Base-by-base conservation (phyloP, 139 green algal genomes). In the Picocystis salinarum region DNA sequence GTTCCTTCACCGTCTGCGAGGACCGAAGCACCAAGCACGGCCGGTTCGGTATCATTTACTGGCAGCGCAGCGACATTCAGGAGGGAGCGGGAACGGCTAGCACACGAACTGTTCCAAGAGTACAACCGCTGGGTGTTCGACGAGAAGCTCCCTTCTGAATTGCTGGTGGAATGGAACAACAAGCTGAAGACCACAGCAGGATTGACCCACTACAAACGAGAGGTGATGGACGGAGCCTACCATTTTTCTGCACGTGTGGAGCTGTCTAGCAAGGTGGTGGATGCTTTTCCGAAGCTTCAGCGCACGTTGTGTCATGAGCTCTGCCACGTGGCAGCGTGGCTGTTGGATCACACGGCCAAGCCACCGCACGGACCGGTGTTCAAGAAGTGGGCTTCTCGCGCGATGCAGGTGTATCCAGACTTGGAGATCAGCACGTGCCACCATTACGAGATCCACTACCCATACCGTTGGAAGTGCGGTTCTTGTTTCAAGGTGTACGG, bases 261-360 rank as follows among this genome's bases (percentile, higher is more conserved):
- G 55, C 59, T 79, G 10, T 55, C 37, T 17, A 48, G 34, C 31
- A 77, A 78, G 59, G 70, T 77, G 22, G 29, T 77, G 6, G 52
- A 58, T 44, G 37, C 5, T 18, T 15, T 42, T 7, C 52, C 46
- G 2, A 46, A 57, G 5, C 58, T 77, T 50, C 60, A 53, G 20
- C 56, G 28, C 49, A 77, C 69, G 2, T 46, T 77, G 15, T 56
- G 53, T 17, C 67, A 76, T 28, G 67, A 76, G 59, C 69, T 75
- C 55, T 75, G 65, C 44, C 69, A 77, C 42, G 69, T 73, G 20
- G 69, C 58, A 12, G 64, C 64, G 4, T 77, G 68, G 68, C 45
- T 30, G 4, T 36, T 74, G 10, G 53, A 60, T 34, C 34, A 42
- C 10, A 58, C 69, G 46, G 69, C 34, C 22, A 33, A 59, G 23